Evolutionary conservation across 345 rosid species (phyloP).

Genomic region (Bruguiera sexangula): DNA sequence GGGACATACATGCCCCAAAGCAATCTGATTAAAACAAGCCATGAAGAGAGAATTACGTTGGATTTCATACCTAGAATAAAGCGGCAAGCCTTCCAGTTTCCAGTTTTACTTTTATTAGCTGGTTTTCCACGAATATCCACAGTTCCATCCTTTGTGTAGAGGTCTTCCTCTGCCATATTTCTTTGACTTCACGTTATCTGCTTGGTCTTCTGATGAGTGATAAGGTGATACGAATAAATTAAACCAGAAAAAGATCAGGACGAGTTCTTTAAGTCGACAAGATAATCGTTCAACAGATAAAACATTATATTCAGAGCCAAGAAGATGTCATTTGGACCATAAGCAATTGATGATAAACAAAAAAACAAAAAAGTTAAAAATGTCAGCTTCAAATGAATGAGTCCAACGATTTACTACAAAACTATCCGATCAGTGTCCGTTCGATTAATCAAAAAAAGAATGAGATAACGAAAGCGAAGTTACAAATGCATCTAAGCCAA

Average conservation of each 20-base stretch:
- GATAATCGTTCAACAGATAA: conserved; percentile 3
- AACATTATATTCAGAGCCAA: not conserved
- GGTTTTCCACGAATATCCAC: conserved; percentile 63
- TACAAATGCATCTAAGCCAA: too few relatives aligned
- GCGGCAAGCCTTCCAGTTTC: conserved; percentile 90
- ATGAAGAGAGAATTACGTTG: not conserved
- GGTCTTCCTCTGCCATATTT: conserved; percentile 59
- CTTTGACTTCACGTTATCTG: not conserved
- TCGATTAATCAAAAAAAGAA: not conserved
- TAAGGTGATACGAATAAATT: not conserved
- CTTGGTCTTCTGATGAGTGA: not conserved
- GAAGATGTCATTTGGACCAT: not conserved
- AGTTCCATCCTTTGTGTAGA: conserved; percentile 70
- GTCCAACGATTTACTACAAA: not conserved
- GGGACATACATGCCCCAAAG: too few relatives aligned
- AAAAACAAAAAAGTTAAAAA: not conserved
- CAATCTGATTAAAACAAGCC: too few relatives aligned
- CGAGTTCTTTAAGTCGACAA: not conserved
- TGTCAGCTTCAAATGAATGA: not conserved
- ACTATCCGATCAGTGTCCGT: not conserved
- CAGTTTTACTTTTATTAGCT: conserved; percentile 66
- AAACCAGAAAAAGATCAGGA: not conserved
- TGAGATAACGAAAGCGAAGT: too few relatives aligned
- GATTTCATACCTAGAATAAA: conserved; percentile 65
- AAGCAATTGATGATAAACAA: not conserved